These are phyloP conservation scores for Penicillium digitatum DNA, from an alignment of 2,329 filamentous ascomycete genomes.

Conservation along the genomic window DNA sequence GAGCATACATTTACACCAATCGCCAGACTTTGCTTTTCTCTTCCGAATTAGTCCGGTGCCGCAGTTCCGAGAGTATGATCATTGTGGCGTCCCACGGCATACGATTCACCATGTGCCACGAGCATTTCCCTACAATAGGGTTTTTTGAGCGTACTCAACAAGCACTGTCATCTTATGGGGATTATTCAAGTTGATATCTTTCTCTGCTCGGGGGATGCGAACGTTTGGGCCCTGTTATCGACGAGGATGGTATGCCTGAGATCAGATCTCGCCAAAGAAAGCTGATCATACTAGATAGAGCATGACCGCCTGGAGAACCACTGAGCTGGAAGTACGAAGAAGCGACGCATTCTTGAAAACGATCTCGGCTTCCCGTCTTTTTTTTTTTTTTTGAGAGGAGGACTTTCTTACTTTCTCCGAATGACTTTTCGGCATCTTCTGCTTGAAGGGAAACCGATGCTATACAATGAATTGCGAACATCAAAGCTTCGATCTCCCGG, in stretches of 20 bases:
- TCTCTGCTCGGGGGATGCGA: slow-evolving; percentile 20
- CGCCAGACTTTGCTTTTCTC: slow-evolving; percentile 44
- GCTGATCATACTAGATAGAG: slow-evolving; percentile 41
- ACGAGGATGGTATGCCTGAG: slow-evolving; percentile 43
- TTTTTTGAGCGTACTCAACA: slow-evolving; percentile 30
- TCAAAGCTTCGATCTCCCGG: slow-evolving; percentile 54
- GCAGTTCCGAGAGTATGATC: slow-evolving; percentile 47
- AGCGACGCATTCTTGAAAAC: slow-evolving; percentile 26
- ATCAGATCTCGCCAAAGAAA: neutral
- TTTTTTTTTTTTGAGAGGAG: slow-evolving; percentile 16
- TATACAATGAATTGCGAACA: slow-evolving; percentile 64
- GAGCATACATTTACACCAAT: slow-evolving; percentile 41
- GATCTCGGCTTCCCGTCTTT: slow-evolving; percentile 16
- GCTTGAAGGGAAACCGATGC: slow-evolving; percentile 32
- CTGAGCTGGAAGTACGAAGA: slow-evolving; percentile 44
- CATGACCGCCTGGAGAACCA: slow-evolving; percentile 47
- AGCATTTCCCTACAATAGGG: slow-evolving; percentile 39
- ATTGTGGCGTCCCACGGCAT: slow-evolving; percentile 54
- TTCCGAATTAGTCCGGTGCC: slow-evolving; percentile 35
- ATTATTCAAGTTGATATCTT: slow-evolving; percentile 30
- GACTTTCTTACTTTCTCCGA: slow-evolving; percentile 20
- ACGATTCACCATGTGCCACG: slow-evolving; percentile 47
- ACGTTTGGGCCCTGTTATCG: slow-evolving; percentile 25
- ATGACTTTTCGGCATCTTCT: slow-evolving; percentile 17
- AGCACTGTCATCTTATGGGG: slow-evolving; percentile 35